Percentiles rank a stretch among this genome's conserved stretches.
Conservation (phyloP, 73 alveolate genomes). For the Paramecium sonneborni region DNA sequence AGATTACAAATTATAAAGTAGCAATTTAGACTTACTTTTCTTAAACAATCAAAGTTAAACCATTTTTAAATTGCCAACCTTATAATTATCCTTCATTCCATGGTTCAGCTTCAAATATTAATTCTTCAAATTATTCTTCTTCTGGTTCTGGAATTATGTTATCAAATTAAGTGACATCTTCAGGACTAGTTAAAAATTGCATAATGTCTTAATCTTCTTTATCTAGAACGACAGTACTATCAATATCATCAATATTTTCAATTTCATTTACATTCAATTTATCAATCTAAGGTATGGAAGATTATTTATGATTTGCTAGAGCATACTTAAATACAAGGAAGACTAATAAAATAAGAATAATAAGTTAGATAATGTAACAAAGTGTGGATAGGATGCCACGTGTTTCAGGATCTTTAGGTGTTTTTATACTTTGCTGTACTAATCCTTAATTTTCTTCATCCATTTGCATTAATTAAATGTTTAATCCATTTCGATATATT, state of each 20-base stretch:
- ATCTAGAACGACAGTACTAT: not conserved
- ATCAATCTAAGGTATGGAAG: not conserved
- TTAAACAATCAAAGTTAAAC: not conserved
- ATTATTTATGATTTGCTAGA: not conserved
- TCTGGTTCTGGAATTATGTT: not conserved
- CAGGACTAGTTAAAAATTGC: constrained; percentile 6
- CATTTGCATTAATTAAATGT: constrained; percentile 16
- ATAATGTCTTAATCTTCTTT: not conserved
- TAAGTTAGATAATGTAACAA: not conserved
- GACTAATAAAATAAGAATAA: not conserved
- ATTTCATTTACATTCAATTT: not conserved
- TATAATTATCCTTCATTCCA: constrained; percentile 30
- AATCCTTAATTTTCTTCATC: constrained; percentile 32
- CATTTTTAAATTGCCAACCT: constrained; percentile 38
- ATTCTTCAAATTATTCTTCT: constrained; percentile 35
- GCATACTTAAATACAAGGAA: not conserved
- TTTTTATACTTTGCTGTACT: not conserved
- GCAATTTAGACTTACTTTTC: not conserved
- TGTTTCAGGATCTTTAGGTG: not conserved
- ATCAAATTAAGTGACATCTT: constrained; percentile 22
- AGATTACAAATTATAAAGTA: not conserved
- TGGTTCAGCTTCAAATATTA: constrained; percentile 13
- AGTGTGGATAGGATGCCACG: not conserved
- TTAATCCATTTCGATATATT: constrained; percentile 74
- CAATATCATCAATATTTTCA: not conserved